phyloP scores from a whole-genome alignment of 352 stramenopile genomes.

The Phytopythium helicoides region DNA sequence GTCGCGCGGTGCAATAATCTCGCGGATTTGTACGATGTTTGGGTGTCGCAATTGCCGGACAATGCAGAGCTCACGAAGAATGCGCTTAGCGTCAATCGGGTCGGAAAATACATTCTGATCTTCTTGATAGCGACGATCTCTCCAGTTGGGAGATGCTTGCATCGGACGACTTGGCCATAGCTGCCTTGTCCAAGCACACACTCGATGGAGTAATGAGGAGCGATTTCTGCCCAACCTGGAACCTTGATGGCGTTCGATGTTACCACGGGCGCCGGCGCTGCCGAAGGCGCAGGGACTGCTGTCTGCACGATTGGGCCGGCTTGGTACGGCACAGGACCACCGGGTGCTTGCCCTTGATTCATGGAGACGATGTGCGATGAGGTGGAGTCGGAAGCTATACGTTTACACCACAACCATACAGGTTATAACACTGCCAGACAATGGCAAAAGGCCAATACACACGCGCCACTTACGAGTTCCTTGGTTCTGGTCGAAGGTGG shows the following conservation, averaged over 20 bases:
- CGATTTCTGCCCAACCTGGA: slow-evolving; percentile 78
- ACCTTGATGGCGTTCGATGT: slow-evolving; percentile 73
- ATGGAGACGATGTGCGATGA: slow-evolving; percentile 1
- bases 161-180: slow-evolving; percentile 85
- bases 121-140: slow-evolving; percentile 90
- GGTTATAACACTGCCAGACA: too few species aligned
- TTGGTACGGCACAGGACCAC: not conserved
- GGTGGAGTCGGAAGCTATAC: slow-evolving; percentile 20
- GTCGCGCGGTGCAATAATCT: slow-evolving; percentile 81
- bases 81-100: slow-evolving; percentile 85
- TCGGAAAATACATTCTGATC: slow-evolving; percentile 89
- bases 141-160: slow-evolving; percentile 84
- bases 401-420: slow-evolving; percentile 3
- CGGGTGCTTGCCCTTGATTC: too few species aligned
- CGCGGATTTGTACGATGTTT: slow-evolving; percentile 86
- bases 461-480: slow-evolving; percentile 34
- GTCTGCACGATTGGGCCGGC: slow-evolving; percentile 9
- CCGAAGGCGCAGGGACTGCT: slow-evolving; percentile 8
- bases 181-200: slow-evolving; percentile 82
- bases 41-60: slow-evolving; percentile 79
- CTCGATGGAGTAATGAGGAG: slow-evolving; percentile 82
- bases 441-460: too few species aligned
- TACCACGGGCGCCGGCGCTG: slow-evolving; percentile 12
- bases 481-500: slow-evolving; percentile 46
- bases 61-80: slow-evolving; percentile 82